Percentiles rank a stretch among this genome's conserved stretches.
Evolutionary conservation across 192 early-diverging fungal species (phyloP).

Genomic region (Pecoramyces ruminantium): DNA sequence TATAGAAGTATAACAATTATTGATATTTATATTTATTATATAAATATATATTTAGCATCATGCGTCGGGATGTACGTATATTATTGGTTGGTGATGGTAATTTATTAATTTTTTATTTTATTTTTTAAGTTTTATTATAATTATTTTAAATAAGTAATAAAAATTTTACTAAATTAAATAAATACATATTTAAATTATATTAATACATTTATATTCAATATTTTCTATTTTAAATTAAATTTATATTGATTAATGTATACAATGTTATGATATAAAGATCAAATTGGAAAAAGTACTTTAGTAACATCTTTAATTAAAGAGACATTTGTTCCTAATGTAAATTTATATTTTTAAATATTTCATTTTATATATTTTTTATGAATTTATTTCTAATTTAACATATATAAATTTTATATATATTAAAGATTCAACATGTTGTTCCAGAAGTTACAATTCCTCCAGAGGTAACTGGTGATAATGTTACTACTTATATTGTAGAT

Average conservation of each 20-base stretch:
- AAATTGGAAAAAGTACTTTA: constrained; percentile 91
- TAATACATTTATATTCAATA: too few relatives aligned
- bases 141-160: too few relatives aligned
- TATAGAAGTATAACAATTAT: too few relatives aligned
- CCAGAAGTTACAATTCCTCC: constrained; percentile 99
- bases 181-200: too few relatives aligned
- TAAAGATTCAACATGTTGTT: constrained; percentile 84
- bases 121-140: background rate
- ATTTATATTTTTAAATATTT: too few relatives aligned
- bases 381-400: too few relatives aligned
- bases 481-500: constrained; percentile 94
- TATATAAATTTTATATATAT: too few relatives aligned
- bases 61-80: constrained; percentile 81
- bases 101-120: constrained; percentile 2
- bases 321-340: constrained; percentile 84
- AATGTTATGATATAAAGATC: constrained; percentile 32
- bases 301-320: constrained; percentile 96
- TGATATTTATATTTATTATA: background rate
- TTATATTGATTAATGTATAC: too few relatives aligned
- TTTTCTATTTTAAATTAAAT: too few relatives aligned
- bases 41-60: constrained; percentile 4
- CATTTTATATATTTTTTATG: too few relatives aligned
- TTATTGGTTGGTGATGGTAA: constrained; percentile 83
- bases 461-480: constrained; percentile 89
- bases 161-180: background rate